Conservation (phyloP, 768 basidiomycete genomes). For the Kwoniella bestiolae region DNA sequence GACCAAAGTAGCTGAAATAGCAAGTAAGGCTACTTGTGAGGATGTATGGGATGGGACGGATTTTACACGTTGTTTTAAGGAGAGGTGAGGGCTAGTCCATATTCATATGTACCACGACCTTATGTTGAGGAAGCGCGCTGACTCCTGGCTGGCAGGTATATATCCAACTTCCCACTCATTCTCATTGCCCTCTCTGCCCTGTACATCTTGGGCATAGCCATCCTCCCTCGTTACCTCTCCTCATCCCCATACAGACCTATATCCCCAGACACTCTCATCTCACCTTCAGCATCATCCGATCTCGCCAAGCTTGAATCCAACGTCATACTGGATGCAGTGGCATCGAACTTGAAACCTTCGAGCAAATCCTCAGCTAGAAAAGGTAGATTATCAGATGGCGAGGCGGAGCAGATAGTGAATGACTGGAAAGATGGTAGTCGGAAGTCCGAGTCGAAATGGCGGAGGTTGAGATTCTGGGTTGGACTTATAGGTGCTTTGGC, state of each 20-base stretch:
- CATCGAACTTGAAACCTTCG: constrained; percentile 31
- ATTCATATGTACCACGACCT: background rate
- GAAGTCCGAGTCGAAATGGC: constrained; percentile 26
- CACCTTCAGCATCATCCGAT: constrained; percentile 31
- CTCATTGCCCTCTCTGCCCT: constrained; percentile 21
- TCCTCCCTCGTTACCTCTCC: background rate
- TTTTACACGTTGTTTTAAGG: constrained; percentile 42
- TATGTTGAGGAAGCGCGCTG: too few species aligned
- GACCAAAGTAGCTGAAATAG: background rate
- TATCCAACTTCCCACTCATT: constrained; percentile 31
- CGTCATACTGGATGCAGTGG: constrained; percentile 40
- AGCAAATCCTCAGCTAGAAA: background rate
- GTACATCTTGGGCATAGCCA: background rate
- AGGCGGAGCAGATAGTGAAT: constrained; percentile 34
- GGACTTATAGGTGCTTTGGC: constrained; percentile 32
- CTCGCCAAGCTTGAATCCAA: constrained; percentile 44
- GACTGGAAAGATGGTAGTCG: background rate
- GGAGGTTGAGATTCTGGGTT: constrained; percentile 25
- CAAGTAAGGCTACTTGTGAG: constrained; percentile 19
- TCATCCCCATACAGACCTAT: background rate
- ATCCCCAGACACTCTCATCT: constrained; percentile 30
- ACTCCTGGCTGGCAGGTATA: constrained; percentile 31
- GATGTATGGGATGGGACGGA: constrained; percentile 45
- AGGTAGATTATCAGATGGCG: constrained; percentile 8
- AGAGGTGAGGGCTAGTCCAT: constrained; percentile 18